Percentiles rank a stretch among this genome's conserved stretches.
phyloP scores from a whole-genome alignment of 2,329 filamentous ascomycete species.

The Colletotrichum gloeosporioides region DNA sequence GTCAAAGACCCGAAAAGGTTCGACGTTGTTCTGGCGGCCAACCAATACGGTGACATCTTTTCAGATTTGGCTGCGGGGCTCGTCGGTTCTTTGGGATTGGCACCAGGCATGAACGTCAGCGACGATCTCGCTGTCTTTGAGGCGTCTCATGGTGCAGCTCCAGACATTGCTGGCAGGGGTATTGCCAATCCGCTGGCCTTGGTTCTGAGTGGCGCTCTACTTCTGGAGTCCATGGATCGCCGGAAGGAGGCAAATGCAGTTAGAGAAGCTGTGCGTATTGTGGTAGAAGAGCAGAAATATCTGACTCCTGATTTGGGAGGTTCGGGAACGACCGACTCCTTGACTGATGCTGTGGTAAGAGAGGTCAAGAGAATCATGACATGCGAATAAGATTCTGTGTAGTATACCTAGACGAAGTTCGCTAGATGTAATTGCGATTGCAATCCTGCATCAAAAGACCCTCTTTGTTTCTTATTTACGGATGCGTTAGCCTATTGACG shows the following conservation, averaged over 20 bases:
- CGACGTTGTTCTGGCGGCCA: constrained; percentile 97
- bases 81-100: constrained; percentile 83
- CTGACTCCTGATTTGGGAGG: neutral
- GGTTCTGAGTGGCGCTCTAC: constrained; percentile 85
- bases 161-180: constrained; percentile 90
- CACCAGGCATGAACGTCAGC: constrained; percentile 93
- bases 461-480: too few relatives aligned
- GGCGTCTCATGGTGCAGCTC: constrained; percentile 95
- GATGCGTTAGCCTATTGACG: too few relatives aligned
- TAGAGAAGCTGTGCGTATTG: neutral
- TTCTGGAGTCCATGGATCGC: constrained; percentile 88
- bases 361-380: neutral
- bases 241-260: neutral
- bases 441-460: too few relatives aligned
- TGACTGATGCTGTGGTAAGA: neutral
- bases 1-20: constrained; percentile 94
- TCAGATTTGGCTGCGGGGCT: constrained; percentile 94
- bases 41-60: constrained; percentile 95
- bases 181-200: constrained; percentile 99
- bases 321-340: neutral
- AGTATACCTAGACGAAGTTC: neutral
- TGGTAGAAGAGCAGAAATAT: neutral
- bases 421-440: neutral
- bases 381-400: neutral
- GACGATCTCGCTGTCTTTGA: constrained; percentile 95